Conservation (phyloP, 129 eudicot species). For the Chrysanthemum seticuspe region DNA sequence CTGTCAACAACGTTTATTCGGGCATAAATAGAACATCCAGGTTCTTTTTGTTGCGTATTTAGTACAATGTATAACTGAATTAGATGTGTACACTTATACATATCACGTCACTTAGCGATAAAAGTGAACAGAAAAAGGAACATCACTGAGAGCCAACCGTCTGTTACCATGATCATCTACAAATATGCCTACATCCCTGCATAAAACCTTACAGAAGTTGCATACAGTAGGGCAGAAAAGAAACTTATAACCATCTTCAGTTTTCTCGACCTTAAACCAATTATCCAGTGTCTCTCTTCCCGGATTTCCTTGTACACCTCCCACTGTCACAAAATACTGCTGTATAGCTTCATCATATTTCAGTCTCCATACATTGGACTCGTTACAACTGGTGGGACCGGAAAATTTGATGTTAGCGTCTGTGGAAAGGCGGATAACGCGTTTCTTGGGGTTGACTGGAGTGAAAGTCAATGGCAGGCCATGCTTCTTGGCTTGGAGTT, state of each 20-base stretch:
- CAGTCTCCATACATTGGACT: constrained; percentile 42
- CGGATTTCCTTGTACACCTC: constrained; percentile 51
- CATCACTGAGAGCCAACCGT: constrained; percentile 36
- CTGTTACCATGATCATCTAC: constrained; percentile 21
- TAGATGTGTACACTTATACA: not conserved
- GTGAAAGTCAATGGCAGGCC: constrained; percentile 34
- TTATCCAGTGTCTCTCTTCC: constrained; percentile 30
- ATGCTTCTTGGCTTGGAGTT: constrained; percentile 15
- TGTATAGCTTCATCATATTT: constrained; percentile 13
- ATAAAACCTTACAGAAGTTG: constrained; percentile 40
- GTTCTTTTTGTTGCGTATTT: constrained; percentile 7
- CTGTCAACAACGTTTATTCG: constrained; percentile 8
- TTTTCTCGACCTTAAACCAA: constrained; percentile 47
- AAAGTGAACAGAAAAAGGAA: constrained; percentile 35
- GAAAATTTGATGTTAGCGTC: constrained; percentile 38
- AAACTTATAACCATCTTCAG: constrained; percentile 35
- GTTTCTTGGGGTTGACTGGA: constrained; percentile 32
- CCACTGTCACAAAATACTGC: constrained; percentile 32
- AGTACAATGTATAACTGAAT: constrained; percentile 6
- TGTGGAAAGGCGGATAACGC: constrained; percentile 34
- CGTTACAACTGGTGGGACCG: constrained; percentile 19
- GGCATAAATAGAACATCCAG: constrained; percentile 12
- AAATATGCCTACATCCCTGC: constrained; percentile 39
- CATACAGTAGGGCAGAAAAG: constrained; percentile 45
- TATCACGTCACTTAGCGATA: not conserved